phyloP scores from a whole-genome alignment of 148 eudicot genomes.

The Rhododendron williamsianum region DNA sequence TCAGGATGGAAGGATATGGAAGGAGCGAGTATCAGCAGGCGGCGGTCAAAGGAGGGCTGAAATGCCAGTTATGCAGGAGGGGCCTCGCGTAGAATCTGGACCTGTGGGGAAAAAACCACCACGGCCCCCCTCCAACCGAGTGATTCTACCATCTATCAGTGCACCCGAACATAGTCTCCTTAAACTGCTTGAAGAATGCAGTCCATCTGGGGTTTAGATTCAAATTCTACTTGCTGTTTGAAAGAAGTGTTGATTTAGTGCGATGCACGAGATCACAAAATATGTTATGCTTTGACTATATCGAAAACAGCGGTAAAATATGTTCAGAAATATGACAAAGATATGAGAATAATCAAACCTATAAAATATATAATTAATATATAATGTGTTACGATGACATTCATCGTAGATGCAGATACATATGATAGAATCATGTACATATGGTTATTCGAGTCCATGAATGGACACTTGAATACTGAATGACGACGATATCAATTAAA shows the following conservation, averaged over 20 bases:
- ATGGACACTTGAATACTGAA: not conserved
- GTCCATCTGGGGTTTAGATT: slow-evolving; percentile 31
- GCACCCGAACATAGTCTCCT: slow-evolving; percentile 85
- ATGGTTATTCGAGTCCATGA: not conserved
- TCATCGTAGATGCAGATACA: not conserved
- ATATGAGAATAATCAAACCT: not conserved
- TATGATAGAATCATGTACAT: not conserved
- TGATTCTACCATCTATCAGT: slow-evolving; percentile 72
- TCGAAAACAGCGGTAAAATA: not conserved
- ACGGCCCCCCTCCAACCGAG: slow-evolving; percentile 36
- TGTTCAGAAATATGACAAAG: not conserved
- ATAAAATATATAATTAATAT: not conserved
- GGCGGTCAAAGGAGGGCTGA: slow-evolving; percentile 55
- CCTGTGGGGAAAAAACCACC: slow-evolving; percentile 21
- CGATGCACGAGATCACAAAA: not conserved
- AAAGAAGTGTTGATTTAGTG: not conserved
- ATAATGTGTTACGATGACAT: not conserved
- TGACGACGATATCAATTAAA: not conserved
- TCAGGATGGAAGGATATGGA: slow-evolving; percentile 96
- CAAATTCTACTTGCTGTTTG: not conserved
- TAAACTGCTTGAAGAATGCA: slow-evolving; percentile 65
- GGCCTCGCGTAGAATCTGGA: slow-evolving; percentile 30
- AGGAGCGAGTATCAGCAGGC: slow-evolving; percentile 73
- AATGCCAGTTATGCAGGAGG: slow-evolving; percentile 52
- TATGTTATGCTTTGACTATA: not conserved